phyloP scores from a whole-genome alignment of 371 early-diverging fungal species.

The Mucor mucedo region DNA sequence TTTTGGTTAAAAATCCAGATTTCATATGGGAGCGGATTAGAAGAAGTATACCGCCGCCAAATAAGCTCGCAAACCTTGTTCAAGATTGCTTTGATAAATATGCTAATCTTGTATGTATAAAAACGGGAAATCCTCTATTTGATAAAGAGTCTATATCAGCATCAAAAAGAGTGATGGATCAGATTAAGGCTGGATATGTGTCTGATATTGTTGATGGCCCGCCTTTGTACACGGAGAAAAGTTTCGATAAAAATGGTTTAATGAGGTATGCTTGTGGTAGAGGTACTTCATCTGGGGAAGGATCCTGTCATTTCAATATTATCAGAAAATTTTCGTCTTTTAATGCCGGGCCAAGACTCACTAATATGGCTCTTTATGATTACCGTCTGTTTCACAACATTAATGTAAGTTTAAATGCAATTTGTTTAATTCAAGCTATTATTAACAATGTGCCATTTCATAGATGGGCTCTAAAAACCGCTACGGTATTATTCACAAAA shows the following conservation, averaged over 20 bases:
- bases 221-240: slow-evolving; percentile 7
- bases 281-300: slow-evolving; percentile 4
- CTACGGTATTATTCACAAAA: slow-evolving; percentile 4
- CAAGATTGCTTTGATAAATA: neutral
- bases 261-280: slow-evolving; percentile 4
- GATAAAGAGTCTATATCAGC: neutral
- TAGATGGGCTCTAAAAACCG: slow-evolving; percentile 1
- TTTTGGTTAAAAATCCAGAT: slow-evolving; percentile 2
- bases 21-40: neutral
- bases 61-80: neutral
- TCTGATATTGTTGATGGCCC: slow-evolving; percentile 1
- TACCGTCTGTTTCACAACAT: slow-evolving; percentile 7
- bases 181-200: slow-evolving; percentile 2
- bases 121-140: slow-evolving; percentile 2
- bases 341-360: slow-evolving; percentile 3
- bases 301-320: slow-evolving; percentile 4
- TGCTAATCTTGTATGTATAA: neutral
- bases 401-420: neutral
- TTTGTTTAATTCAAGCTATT: too few relatives aligned
- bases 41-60: neutral
- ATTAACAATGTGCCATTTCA: neutral
- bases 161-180: neutral
- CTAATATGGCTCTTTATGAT: slow-evolving; percentile 2
- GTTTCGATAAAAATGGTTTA: neutral
- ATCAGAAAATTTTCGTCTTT: neutral